Evolutionary conservation across 805 yeast genomes (phyloP), one percentile per base, ranked within the genome.

Genomic region (Wickerhamiella hasegawae): DNA sequence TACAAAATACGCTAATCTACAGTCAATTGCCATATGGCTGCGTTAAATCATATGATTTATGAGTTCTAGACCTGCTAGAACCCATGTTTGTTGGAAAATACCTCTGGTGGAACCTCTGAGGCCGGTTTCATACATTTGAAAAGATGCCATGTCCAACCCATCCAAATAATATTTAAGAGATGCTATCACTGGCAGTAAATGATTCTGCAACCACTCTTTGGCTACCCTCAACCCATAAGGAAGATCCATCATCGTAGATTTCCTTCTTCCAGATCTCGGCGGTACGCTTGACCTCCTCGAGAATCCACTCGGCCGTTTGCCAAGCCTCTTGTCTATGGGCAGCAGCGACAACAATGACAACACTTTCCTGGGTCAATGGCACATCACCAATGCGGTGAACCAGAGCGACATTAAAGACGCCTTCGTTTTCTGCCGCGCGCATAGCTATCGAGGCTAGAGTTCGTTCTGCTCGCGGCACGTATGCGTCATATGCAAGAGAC

Each of bases 231-330:
- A 63, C 63, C 72, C 72, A 68, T n/a, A 39, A 30, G 2, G 48
- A 37, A 1, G 54, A 31, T 1, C 68, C 71, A 44, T 64, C 68
- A 0, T 31, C 44, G 40, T 62, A 68, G 15, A 50, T 48, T 43
- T 68, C 74, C 28, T 52, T 51, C 43, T 68, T 68, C 74, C 74
- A 68, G 15, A 68, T 65, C 44, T 68, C 74, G 3, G 57, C 65
- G 3, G 45, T 44, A 34, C 49, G 54, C 47, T 68, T 68, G 25
- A 68, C 58, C 32, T 51, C 49, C 37, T 68, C 71, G 14, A 68
- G 44, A 0, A 64, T 48, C 62, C 63, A 57, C 34, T 54, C 58
- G 3, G 62, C 68, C 14, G 67, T 61, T 12, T 52, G 44, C 68
- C 70, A 68, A 0, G 66, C 72, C 44, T 63, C 68, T 28, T 56